Conservation (phyloP, 2,329 filamentous ascomycete species). For the Domatiomyces catenatus region DNA sequence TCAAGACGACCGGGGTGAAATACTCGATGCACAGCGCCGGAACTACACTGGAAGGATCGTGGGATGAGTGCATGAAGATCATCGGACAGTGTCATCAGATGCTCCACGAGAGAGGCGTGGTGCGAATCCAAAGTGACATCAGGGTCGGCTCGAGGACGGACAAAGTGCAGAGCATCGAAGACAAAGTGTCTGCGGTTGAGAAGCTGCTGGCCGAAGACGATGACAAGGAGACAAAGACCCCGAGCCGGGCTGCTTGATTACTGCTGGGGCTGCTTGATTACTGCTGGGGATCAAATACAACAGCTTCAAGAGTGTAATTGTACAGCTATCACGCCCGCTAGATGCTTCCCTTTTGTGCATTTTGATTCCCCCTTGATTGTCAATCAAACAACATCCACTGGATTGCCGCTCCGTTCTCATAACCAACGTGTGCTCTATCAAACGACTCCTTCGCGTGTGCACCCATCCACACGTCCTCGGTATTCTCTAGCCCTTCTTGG, state of each 20-base stretch:
- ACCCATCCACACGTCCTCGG: slow-evolving; percentile 31
- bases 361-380: background rate
- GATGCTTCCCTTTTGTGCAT: background rate
- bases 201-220: slow-evolving; percentile 30
- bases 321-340: background rate
- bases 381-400: background rate
- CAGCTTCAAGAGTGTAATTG: background rate
- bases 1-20: slow-evolving; percentile 64
- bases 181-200: slow-evolving; percentile 56
- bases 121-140: slow-evolving; percentile 78
- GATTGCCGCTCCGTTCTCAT: background rate
- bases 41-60: slow-evolving; percentile 81
- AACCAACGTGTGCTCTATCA: slow-evolving; percentile 1
- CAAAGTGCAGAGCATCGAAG: slow-evolving; percentile 64
- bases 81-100: slow-evolving; percentile 75
- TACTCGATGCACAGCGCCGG: slow-evolving; percentile 89
- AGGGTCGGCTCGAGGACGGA: slow-evolving; percentile 73
- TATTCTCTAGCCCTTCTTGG: slow-evolving; percentile 27
- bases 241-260: background rate
- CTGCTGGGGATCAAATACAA: background rate
- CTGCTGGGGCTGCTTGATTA: background rate
- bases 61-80: slow-evolving; percentile 72
- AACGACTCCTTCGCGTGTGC: slow-evolving; percentile 17
- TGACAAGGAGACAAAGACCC: background rate
- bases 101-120: slow-evolving; percentile 60